Percentiles rank a stretch among this genome's conserved stretches.
These are phyloP conservation scores for Colletotrichum tabaci DNA, from an alignment of 2,329 filamentous ascomycete species.

Conservation along the genomic window DNA sequence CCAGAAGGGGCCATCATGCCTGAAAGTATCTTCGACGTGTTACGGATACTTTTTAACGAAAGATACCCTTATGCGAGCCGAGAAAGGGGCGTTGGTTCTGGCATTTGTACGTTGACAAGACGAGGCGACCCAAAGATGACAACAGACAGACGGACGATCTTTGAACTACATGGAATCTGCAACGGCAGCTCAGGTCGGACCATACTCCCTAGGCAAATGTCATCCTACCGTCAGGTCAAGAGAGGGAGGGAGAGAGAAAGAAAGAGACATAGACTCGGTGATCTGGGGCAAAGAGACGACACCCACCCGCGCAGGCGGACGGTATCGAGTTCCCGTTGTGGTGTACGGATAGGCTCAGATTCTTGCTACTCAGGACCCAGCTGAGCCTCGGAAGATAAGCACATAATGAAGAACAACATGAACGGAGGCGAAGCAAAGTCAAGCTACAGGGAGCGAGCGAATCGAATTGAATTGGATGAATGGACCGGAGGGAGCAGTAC, in stretches of 20 bases:
- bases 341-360: conserved; percentile 31
- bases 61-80: conserved; percentile 27
- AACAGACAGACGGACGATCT: conserved; percentile 14
- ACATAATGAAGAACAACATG: neutral
- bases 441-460: neutral
- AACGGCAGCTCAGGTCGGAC: conserved; percentile 1
- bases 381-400: conserved; percentile 18
- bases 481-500: neutral
- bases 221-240: conserved; percentile 25
- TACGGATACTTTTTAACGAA: conserved; percentile 25
- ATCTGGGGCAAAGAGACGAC: neutral
- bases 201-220: neutral
- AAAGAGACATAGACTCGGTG: accelerated
- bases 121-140: neutral
- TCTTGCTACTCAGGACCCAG: conserved; percentile 22
- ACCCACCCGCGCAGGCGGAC: conserved; percentile 13
- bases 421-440: conserved; percentile 1
- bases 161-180: neutral
- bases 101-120: neutral
- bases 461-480: neutral
- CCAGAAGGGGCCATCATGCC: conserved; percentile 36
- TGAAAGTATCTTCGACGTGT: conserved; percentile 39
- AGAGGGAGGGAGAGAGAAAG: neutral
- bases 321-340: conserved; percentile 37
- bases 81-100: conserved; percentile 26